Conservation (phyloP, 352 stramenopile species). For the Globisporangium echinulatum region DNA sequence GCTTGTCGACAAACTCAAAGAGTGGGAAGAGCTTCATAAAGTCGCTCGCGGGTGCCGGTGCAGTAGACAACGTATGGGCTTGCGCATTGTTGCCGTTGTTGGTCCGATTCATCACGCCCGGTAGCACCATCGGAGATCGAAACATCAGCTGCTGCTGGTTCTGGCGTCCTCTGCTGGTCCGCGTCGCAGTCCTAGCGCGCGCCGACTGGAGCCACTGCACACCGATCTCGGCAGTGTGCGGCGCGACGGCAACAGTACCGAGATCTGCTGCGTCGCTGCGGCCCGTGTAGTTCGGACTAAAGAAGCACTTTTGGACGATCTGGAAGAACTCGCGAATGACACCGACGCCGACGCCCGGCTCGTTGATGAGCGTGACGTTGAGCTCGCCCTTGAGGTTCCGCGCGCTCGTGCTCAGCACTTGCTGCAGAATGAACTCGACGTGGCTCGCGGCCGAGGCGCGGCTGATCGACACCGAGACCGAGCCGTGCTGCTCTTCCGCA, state of each 20-base stretch:
- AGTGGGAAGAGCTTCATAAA: slow-evolving; percentile 45
- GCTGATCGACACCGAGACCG: slow-evolving; percentile 49
- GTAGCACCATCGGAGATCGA: no score
- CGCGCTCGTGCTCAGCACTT: slow-evolving; percentile 44
- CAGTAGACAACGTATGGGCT: not conserved
- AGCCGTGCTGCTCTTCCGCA: slow-evolving; percentile 49
- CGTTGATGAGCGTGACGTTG: slow-evolving; percentile 60
- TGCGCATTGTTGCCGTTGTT: not conserved
- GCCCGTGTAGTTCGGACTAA: slow-evolving; percentile 18
- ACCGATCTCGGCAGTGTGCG: slow-evolving; percentile 51
- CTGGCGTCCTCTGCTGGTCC: not conserved
- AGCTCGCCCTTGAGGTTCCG: slow-evolving; percentile 54
- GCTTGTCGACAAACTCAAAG: slow-evolving; percentile 34
- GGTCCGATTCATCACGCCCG: not conserved
- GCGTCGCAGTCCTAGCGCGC: slow-evolving; percentile 21
- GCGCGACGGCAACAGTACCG: slow-evolving; percentile 7
- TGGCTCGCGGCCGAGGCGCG: slow-evolving; percentile 52
- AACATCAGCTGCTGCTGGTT: no score
- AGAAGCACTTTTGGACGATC: slow-evolving; percentile 60
- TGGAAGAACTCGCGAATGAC: slow-evolving; percentile 74
- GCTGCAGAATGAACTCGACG: slow-evolving; percentile 66
- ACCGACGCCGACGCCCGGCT: slow-evolving; percentile 53
- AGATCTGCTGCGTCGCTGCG: not conserved
- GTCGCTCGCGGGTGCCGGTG: slow-evolving; percentile 11
- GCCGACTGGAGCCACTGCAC: slow-evolving; percentile 55